Conservation (phyloP, 176 grass and related monocot genomes). For the Elaeis guineensis region DNA sequence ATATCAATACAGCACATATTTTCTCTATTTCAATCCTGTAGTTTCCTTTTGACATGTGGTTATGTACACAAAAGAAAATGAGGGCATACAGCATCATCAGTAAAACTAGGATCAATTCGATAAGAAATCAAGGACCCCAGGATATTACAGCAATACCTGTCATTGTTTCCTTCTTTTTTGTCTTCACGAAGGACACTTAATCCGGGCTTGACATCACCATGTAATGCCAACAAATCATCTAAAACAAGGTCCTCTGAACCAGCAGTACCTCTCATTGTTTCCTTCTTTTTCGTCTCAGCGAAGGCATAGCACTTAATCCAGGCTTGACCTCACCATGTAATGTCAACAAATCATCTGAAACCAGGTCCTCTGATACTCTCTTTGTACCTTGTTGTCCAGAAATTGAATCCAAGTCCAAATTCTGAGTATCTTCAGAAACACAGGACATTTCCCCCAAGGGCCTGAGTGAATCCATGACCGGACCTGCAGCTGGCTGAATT, state of each 20-base stretch:
- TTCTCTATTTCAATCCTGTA: no score
- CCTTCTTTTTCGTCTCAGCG: not conserved
- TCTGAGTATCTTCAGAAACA: not conserved
- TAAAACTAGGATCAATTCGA: no score
- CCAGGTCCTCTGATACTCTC: not conserved
- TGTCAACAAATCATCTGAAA: not conserved
- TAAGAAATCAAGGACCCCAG: no score
- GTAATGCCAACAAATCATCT: not conserved
- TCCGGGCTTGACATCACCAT: not conserved
- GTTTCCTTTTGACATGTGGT: no score
- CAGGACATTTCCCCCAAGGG: not conserved
- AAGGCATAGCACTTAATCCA: conserved; percentile 1
- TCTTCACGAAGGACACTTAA: not conserved
- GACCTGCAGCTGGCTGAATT: not conserved
- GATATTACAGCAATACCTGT: not conserved
- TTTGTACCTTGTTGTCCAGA: not conserved
- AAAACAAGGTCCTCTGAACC: not conserved
- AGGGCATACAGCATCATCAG: no score
- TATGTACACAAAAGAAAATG: no score
- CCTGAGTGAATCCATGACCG: not conserved
- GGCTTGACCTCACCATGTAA: not conserved
- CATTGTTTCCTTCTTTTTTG: not conserved
- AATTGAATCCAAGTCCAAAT: not conserved
- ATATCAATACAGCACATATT: no score
- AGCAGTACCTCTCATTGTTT: not conserved